A percentile compares a stretch with the other conserved stretches of the same genome.
Conservation (phyloP, 371 early-diverging fungal species). For the Zychaea mexicana region DNA sequence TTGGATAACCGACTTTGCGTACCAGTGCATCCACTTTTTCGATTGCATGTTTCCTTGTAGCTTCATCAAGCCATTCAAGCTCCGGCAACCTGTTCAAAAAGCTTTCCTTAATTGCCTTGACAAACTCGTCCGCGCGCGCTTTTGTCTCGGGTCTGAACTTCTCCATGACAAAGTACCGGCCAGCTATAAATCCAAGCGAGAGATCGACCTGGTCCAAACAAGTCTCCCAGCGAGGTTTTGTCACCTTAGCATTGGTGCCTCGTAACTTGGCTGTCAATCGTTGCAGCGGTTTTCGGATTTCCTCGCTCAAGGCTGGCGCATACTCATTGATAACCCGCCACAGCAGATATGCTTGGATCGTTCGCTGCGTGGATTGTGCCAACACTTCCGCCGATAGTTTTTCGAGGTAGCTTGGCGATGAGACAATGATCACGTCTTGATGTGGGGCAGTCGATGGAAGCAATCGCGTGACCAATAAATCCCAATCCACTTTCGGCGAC, state of each 20-base stretch:
- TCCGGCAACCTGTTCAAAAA: slow-evolving; percentile 41
- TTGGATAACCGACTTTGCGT: slow-evolving; percentile 56
- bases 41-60: slow-evolving; percentile 46
- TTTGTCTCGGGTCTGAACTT: slow-evolving; percentile 42
- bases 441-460: not conserved
- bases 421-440: slow-evolving; percentile 10
- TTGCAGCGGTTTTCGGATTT: slow-evolving; percentile 17
- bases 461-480: not conserved
- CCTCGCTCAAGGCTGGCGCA: slow-evolving; percentile 10
- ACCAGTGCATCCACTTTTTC: slow-evolving; percentile 42
- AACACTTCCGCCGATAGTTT: slow-evolving; percentile 5
- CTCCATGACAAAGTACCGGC: slow-evolving; percentile 55
- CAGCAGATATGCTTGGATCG: slow-evolving; percentile 14
- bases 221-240: slow-evolving; percentile 39
- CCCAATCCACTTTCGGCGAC: slow-evolving; percentile 34
- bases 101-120: slow-evolving; percentile 28
- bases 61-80: slow-evolving; percentile 55
- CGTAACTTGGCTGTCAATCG: slow-evolving; percentile 21
- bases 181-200: slow-evolving; percentile 52
- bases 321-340: slow-evolving; percentile 4
- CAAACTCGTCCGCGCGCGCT: slow-evolving; percentile 28
- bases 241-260: slow-evolving; percentile 34
- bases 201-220: slow-evolving; percentile 46
- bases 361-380: not conserved
- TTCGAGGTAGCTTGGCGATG: slow-evolving; percentile 17